Evolutionary conservation across 805 yeast genomes (phyloP), one percentile per base, ranked within the genome.

Genomic region (Kuraishia capsulata): DNA sequence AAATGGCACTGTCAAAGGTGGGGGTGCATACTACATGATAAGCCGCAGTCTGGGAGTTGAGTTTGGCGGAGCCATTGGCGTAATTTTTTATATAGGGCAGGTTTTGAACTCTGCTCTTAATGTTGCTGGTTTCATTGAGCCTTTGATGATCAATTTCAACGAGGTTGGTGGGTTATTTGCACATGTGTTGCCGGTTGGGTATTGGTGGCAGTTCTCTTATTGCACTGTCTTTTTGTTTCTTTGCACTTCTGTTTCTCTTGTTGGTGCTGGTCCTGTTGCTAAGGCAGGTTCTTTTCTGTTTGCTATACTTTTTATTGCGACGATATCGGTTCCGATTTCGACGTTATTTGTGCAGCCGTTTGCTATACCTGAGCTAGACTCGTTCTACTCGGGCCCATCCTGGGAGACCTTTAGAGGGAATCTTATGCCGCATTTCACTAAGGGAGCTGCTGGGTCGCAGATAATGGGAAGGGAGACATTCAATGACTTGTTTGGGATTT

Each of bases 1-100:
- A 2, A 92, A 92, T 54, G 99, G 99, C 18, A 87, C 95, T 0
- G 97, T 92, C 2, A 75, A 88, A 48, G 97, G 97, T 11, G 99
- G 99, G 13, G 99, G 99, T 35, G 97, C 97, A 0, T 92, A 92
- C 56, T 92, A 88, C 52, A 92, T 92, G 97, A 87, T 92, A 42
- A 83, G 95, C 25, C 70, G 99, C 47, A 81, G 95, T 25, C 64
- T 92, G 43, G 99, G 99, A 0, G 96, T 97, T 3, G 99, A 92
- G 56, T 92, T 92, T 60, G 99, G 99, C 20, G 98, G 98, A 3
- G 83, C 96, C 3, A 90, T 92, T 45, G 99, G 99, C 1, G 69
- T 92, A 21, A 90, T 92, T 19, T 92, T 92, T 57, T 94, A 82
- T 53, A 68, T 92, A 38, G 99, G 99, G 1, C 99, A 92, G 62